These are phyloP conservation scores for Mimosa bimucronata DNA, from an alignment of 306 rosid genomes.

Conservation along the genomic window DNA sequence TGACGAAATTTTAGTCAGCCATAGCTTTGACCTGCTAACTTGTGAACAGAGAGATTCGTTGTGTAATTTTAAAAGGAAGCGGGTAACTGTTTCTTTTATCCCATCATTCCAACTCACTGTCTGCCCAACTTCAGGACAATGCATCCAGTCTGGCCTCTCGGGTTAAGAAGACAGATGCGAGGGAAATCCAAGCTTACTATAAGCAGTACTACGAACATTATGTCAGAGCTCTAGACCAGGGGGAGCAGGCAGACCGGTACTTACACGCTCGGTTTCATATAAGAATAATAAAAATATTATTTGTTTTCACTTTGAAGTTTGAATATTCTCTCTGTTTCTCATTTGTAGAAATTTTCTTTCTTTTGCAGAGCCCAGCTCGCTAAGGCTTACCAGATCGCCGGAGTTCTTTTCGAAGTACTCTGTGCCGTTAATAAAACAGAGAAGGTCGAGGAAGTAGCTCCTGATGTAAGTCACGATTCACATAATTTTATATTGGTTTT, in stretches of 20 bases:
- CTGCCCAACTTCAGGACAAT: conserved; percentile 64
- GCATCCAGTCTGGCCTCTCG: conserved; percentile 74
- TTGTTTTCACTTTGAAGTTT: neutral
- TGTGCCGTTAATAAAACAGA: conserved; percentile 96
- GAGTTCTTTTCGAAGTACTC: conserved; percentile 96
- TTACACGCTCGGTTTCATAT: neutral
- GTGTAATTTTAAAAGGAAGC: neutral
- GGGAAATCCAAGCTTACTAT: conserved; percentile 90
- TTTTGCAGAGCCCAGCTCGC: conserved; percentile 88
- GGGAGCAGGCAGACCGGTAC: conserved; percentile 90
- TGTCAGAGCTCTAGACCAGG: conserved; percentile 87
- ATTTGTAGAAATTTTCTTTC: neutral
- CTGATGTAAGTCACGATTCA: conserved; percentile 69
- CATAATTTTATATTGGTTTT: conserved; percentile 29
- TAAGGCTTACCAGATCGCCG: conserved; percentile 92
- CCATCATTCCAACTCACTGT: neutral
- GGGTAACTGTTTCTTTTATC: conserved; percentile 4
- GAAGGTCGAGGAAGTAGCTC: conserved; percentile 98
- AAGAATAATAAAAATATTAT: neutral
- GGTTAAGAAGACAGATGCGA: conserved; percentile 87
- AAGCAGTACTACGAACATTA: conserved; percentile 92
- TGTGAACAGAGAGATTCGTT: neutral
- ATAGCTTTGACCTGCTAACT: neutral
- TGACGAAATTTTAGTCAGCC: neutral
- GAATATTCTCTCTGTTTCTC: neutral